phyloP scores from a whole-genome alignment of 2,329 filamentous ascomycete species.

The Metarhizium brunneum region DNA sequence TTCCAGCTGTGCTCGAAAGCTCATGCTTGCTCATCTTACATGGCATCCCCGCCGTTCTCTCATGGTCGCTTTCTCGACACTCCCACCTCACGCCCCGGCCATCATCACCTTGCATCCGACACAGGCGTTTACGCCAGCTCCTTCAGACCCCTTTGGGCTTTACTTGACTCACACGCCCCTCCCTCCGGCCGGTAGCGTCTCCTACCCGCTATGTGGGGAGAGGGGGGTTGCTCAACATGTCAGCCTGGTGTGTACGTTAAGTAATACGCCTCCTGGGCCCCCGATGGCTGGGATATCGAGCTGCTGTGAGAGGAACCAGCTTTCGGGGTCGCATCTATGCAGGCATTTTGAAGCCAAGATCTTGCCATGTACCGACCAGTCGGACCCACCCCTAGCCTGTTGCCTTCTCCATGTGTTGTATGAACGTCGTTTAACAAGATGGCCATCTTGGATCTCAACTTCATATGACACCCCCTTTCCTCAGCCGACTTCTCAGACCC shows the following conservation, averaged over 20 bases:
- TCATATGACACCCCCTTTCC: slow-evolving; percentile 4
- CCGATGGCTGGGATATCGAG: slow-evolving; percentile 1
- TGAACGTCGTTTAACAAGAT: slow-evolving; percentile 1
- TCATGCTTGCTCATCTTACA: not conserved
- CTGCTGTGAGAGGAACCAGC: slow-evolving; percentile 2
- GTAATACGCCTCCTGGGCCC: not conserved
- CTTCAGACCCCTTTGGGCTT: slow-evolving; percentile 1
- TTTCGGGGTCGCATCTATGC: slow-evolving; percentile 1
- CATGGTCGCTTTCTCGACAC: not conserved
- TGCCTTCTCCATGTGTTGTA: not conserved
- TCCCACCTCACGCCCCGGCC: not conserved
- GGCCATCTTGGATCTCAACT: slow-evolving; percentile 3
- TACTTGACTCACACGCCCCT: slow-evolving; percentile 3
- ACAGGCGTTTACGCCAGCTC: not conserved
- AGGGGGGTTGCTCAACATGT: slow-evolving; percentile 3
- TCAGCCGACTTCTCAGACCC: not conserved
- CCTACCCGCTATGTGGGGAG: slow-evolving; percentile 7
- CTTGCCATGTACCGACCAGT: slow-evolving; percentile 7
- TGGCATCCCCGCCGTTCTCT: not conserved
- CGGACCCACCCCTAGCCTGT: slow-evolving; percentile 2
- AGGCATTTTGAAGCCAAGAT: slow-evolving; percentile 6
- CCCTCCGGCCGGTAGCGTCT: not conserved
- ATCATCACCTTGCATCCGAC: not conserved
- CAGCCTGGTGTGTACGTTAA: not conserved
- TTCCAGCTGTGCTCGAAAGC: not conserved